A percentile compares a stretch with the other conserved stretches of the same genome.
These are phyloP conservation scores for Pneumocystis sp. DNA, from an alignment of 1,139 yeast genomes.

Conservation along the genomic window DNA sequence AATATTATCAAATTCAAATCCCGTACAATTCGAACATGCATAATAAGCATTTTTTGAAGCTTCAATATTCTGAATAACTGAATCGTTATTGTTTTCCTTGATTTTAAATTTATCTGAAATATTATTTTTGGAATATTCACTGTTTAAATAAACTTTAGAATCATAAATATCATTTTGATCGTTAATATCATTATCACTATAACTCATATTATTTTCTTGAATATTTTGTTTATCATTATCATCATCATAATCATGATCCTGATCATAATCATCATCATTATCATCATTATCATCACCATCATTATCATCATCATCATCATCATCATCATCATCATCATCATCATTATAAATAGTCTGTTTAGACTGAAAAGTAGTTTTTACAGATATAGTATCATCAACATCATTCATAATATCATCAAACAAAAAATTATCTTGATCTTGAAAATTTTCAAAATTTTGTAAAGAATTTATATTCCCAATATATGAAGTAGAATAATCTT, in stretches of 20 bases:
- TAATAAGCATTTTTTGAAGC: constrained; percentile 4
- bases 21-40: constrained; percentile 47
- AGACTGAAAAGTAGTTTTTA: not conserved
- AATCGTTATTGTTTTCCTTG: constrained; percentile 15
- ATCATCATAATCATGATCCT: constrained; percentile 27
- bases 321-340: constrained; percentile 30
- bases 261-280: constrained; percentile 30
- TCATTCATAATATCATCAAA: constrained; percentile 18
- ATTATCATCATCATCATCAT: constrained; percentile 29
- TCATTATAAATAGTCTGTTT: constrained; percentile 16
- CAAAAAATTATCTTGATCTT: constrained; percentile 14
- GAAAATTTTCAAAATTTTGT: constrained; percentile 31
- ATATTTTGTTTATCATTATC: constrained; percentile 16
- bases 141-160: constrained; percentile 31
- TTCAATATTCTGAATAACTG: constrained; percentile 12
- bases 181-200: constrained; percentile 14
- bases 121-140: constrained; percentile 20
- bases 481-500: constrained; percentile 37
- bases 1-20: constrained; percentile 79
- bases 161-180: constrained; percentile 33
- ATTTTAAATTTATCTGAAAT: constrained; percentile 16
- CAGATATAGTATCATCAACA: constrained; percentile 11
- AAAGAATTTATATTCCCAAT: constrained; percentile 47
- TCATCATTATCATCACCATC: constrained; percentile 25
- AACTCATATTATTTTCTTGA: not conserved